These are phyloP conservation scores for Trifolium subterraneum DNA, from an alignment of 306 rosid species.

Conservation along the genomic window DNA sequence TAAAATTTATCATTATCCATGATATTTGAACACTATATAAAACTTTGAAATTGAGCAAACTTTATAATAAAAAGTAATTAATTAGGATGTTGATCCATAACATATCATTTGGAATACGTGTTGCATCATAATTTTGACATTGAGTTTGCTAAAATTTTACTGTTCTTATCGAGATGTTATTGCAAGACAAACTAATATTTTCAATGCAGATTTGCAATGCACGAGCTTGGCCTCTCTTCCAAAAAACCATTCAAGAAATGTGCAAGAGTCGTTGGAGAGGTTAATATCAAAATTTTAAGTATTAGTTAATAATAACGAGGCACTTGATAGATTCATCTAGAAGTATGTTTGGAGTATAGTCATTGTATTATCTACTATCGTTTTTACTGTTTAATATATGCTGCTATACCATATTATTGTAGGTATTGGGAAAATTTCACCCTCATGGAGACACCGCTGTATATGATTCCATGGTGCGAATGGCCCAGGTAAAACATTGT, in stretches of 20 bases:
- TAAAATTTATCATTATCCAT: not conserved
- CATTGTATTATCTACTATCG: not conserved
- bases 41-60: not conserved
- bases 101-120: not conserved
- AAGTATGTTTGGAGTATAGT: slow-evolving; percentile 33
- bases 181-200: slow-evolving; percentile 38
- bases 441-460: slow-evolving; percentile 98
- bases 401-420: slow-evolving; percentile 35
- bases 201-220: slow-evolving; percentile 89
- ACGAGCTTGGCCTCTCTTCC: slow-evolving; percentile 88
- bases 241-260: slow-evolving; percentile 94
- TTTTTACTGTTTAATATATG: slow-evolving; percentile 16
- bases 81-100: not conserved
- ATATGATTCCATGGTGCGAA: slow-evolving; percentile 93
- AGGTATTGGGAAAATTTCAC: slow-evolving; percentile 96
- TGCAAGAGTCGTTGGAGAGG: slow-evolving; percentile 99
- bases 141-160: slow-evolving; percentile 30
- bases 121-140: not conserved
- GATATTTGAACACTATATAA: slow-evolving; percentile 4
- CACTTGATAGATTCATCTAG: slow-evolving; percentile 14
- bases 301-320: slow-evolving; percentile 13
- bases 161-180: slow-evolving; percentile 23
- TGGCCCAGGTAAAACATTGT: slow-evolving; percentile 83
- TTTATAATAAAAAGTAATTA: not conserved
- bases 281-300: slow-evolving; percentile 40